These are phyloP conservation scores for Balansia obtecta DNA, from an alignment of 2,329 filamentous ascomycete genomes.

Conservation along the genomic window DNA sequence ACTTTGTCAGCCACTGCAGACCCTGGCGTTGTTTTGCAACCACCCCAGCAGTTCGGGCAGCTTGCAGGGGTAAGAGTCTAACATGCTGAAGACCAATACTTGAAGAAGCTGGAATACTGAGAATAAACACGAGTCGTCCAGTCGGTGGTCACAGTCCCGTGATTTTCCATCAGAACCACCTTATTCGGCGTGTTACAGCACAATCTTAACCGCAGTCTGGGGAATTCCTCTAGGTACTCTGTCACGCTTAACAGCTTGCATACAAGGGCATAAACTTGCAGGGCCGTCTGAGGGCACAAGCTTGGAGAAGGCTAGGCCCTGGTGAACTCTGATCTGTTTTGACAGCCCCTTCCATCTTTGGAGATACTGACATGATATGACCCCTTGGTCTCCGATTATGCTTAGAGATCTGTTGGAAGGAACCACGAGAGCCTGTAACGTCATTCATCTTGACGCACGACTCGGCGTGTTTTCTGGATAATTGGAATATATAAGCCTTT, in stretches of 20 bases:
- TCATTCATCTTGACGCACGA: neutral
- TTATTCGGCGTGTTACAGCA: slow-evolving; percentile 10
- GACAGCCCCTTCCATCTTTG: neutral
- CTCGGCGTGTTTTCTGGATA: neutral
- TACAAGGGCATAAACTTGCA: neutral
- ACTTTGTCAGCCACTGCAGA: slow-evolving; percentile 18
- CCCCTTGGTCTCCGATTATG: slow-evolving; percentile 2
- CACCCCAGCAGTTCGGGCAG: slow-evolving; percentile 22
- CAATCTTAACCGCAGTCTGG: slow-evolving; percentile 4
- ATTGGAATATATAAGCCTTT: neutral
- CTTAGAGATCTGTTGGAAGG: neutral
- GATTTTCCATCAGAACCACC: slow-evolving; percentile 5
- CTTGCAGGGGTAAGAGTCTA: slow-evolving; percentile 24
- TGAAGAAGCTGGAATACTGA: slow-evolving; percentile 27
- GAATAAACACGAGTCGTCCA: slow-evolving; percentile 22
- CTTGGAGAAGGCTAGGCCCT: neutral
- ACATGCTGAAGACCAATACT: slow-evolving; percentile 25
- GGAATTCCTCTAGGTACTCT: neutral
- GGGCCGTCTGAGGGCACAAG: slow-evolving; percentile 1
- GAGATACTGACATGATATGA: neutral
- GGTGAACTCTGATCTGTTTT: slow-evolving; percentile 10
- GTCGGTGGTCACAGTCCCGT: slow-evolving; percentile 24
- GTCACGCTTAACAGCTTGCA: neutral
- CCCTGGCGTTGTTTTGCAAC: slow-evolving; percentile 27
- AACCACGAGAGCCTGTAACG: neutral